Conservation (phyloP, 257 asterid genomes). For the Solanum infundibuliforme region DNA sequence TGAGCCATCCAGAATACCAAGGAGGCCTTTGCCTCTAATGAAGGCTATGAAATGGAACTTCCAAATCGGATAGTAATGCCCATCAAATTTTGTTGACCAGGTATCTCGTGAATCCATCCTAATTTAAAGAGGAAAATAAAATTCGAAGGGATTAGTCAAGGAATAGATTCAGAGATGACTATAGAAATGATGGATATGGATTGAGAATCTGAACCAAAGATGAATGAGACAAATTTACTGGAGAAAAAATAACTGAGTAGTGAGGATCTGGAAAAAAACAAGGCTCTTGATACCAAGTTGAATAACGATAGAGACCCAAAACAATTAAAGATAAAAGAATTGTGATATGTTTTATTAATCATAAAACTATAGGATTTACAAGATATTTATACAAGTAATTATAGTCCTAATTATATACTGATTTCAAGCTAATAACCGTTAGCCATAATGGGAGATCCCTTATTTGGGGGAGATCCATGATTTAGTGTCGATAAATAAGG, state of each 20-base stretch:
- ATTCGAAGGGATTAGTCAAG: not conserved
- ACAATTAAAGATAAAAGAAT: too few species aligned
- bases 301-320: not conserved
- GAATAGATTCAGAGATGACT: not conserved
- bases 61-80: too few species aligned
- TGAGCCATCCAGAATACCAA: too few species aligned
- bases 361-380: not conserved
- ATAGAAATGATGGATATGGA: not conserved
- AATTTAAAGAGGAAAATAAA: not conserved
- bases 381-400: too few species aligned
- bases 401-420: not conserved
- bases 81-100: too few species aligned
- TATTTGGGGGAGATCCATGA: not conserved
- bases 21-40: too few species aligned
- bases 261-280: not conserved
- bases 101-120: not conserved
- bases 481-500: not conserved
- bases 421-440: not conserved
- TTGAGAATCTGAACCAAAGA: not conserved
- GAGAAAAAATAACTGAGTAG: too few species aligned
- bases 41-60: too few species aligned
- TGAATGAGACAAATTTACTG: not conserved
- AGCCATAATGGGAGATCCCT: not conserved
- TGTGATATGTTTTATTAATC: too few species aligned
- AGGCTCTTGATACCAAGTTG: not conserved